A percentile compares a stretch with the other conserved stretches of the same genome.
phyloP scores from a whole-genome alignment of 495 filamentous ascomycete species.

The Rhypophila decipiens region DNA sequence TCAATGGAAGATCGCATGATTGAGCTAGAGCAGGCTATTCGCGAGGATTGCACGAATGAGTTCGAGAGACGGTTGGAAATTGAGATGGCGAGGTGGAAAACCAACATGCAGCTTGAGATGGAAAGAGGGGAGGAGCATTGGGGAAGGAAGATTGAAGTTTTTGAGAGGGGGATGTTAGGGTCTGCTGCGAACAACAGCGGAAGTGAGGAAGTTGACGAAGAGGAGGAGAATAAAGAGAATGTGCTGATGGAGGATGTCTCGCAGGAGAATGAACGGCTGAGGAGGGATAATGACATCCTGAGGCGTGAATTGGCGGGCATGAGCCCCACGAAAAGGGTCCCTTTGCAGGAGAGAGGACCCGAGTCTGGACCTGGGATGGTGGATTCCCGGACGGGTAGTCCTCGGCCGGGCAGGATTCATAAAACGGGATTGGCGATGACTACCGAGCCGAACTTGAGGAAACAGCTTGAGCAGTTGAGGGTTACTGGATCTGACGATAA shows the following conservation, averaged over 20 bases:
- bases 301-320: slow-evolving; percentile 40
- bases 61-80: slow-evolving; percentile 71
- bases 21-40: slow-evolving; percentile 73
- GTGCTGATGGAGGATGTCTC: slow-evolving; percentile 51
- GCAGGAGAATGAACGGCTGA: slow-evolving; percentile 54
- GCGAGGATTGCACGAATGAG: slow-evolving; percentile 84
- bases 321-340: slow-evolving; percentile 37
- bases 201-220: slow-evolving; percentile 16
- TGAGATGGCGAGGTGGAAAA: slow-evolving; percentile 72
- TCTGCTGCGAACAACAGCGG: slow-evolving; percentile 14
- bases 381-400: slow-evolving; percentile 7
- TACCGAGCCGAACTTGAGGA: slow-evolving; percentile 15
- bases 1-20: slow-evolving; percentile 60
- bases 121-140: slow-evolving; percentile 76
- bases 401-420: background rate
- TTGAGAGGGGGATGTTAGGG: slow-evolving; percentile 48
- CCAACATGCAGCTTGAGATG: slow-evolving; percentile 63
- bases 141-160: slow-evolving; percentile 83
- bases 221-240: slow-evolving; percentile 46
- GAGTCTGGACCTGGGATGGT: background rate
- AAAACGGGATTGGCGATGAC: background rate
- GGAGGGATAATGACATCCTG: slow-evolving; percentile 44
- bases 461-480: slow-evolving; percentile 17
- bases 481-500: slow-evolving; percentile 17
- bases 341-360: slow-evolving; percentile 35